phyloP scores from a whole-genome alignment of 129 eudicot species.

The Centrapalus pauciflorus region DNA sequence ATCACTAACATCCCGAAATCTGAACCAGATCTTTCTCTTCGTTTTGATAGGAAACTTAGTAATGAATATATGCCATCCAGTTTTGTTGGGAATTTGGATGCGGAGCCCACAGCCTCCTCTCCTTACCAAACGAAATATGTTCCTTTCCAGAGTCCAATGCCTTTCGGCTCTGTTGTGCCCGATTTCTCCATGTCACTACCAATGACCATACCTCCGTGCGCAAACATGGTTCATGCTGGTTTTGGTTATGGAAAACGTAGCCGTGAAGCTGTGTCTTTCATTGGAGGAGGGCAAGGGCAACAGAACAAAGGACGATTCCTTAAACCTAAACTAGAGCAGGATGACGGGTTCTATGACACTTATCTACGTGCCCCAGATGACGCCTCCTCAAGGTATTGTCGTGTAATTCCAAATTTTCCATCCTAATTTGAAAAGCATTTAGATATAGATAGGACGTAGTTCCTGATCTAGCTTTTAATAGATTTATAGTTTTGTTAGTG shows the following conservation, averaged over 20 bases:
- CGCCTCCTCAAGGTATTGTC: slow-evolving; percentile 27
- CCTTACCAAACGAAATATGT: slow-evolving; percentile 35
- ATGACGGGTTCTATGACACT: slow-evolving; percentile 30
- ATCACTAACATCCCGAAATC: slow-evolving; percentile 27
- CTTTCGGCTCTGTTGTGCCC: slow-evolving; percentile 38
- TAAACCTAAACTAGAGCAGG: slow-evolving; percentile 48
- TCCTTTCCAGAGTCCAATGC: slow-evolving; percentile 31
- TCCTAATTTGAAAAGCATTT: slow-evolving; percentile 1
- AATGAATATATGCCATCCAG: slow-evolving; percentile 29
- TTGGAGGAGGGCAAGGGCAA: slow-evolving; percentile 25
- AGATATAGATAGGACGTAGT: slow-evolving; percentile 13
- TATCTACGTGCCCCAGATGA: slow-evolving; percentile 20
- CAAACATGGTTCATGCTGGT: slow-evolving; percentile 23
- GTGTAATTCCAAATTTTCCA: slow-evolving; percentile 29
- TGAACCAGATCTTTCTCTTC: slow-evolving; percentile 41
- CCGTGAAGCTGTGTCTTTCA: slow-evolving; percentile 21
- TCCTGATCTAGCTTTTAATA: slow-evolving; percentile 15
- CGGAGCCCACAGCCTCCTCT: slow-evolving; percentile 29
- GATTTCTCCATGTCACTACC: slow-evolving; percentile 39
- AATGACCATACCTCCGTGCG: slow-evolving; percentile 24
- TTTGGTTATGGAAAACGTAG: slow-evolving; percentile 27
- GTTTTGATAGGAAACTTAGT: slow-evolving; percentile 29
- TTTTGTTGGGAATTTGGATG: slow-evolving; percentile 33
- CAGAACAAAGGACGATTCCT: slow-evolving; percentile 23
- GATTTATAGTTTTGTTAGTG: slow-evolving; percentile 14